These are phyloP conservation scores for Pythium utonaiense DNA, from an alignment of 352 stramenopile genomes.

Conservation along the genomic window DNA sequence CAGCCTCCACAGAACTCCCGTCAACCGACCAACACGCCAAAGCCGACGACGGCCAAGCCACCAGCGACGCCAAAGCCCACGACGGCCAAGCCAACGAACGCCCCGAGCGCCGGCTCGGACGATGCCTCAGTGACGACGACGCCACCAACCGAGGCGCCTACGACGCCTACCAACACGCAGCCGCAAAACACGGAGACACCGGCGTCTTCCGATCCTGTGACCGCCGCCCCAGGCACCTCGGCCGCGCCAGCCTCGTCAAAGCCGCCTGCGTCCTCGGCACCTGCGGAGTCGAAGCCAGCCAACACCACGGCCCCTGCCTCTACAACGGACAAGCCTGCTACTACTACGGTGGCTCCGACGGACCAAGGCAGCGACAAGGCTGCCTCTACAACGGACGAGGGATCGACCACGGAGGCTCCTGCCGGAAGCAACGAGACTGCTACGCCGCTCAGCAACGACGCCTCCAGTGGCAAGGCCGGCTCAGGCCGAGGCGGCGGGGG, in stretches of 20 bases:
- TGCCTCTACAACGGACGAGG: neutral
- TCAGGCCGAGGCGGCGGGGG: neutral
- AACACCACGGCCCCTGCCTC: neutral
- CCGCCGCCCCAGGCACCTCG: neutral
- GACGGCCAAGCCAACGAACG: constrained; percentile 4
- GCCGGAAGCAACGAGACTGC: neutral
- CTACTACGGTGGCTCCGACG: neutral
- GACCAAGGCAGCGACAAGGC: neutral
- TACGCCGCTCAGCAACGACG: constrained; percentile 10
- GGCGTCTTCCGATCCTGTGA: neutral
- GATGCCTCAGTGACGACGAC: neutral
- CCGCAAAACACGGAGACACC: neutral
- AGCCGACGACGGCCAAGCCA: neutral
- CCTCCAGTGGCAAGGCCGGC: neutral
- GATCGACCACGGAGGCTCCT: neutral
- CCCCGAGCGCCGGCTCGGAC: no score
- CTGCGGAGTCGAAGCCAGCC: neutral
- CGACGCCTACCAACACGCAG: neutral
- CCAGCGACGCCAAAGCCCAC: neutral
- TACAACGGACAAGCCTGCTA: neutral
- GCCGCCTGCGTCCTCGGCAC: neutral
- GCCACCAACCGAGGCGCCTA: neutral
- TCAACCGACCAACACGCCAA: neutral
- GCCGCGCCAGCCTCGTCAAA: neutral
- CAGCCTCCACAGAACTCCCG: constrained; percentile 8